Evolutionary conservation across 2,329 filamentous ascomycete genomes (phyloP), one percentile per base, ranked within the genome.

Genomic region (Clonostachys rosea): DNA sequence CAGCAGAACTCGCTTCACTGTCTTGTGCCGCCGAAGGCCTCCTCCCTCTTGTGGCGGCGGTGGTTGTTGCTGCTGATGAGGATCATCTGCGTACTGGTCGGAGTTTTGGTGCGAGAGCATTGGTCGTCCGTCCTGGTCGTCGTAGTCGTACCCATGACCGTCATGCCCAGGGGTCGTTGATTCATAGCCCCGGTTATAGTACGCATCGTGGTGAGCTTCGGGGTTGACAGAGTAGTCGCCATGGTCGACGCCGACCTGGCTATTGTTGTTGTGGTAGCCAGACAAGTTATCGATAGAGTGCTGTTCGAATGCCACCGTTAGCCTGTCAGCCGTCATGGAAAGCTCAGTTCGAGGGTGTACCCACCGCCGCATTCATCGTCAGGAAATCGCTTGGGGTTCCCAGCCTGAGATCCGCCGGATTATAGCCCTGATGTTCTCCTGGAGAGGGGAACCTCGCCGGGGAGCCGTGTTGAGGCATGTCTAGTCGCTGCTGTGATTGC

Each of bases 1-100:
- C 46, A 99, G 71, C 59, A 95, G 85, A n/a, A 99, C 92, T 72
- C 96, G 90, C 70, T 97, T 99, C 43, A 99, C 92, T 0, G 94
- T 99, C 76, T 97, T 99, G 89, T 90, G 97, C 64, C 94, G 81
- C 65, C 89, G 86, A 55, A 97, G 83, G 5, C 79, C 52, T 6
- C 49, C 63, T 17, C 54, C 54, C 9, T 30, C 24, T 30, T 30
- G 24, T 10, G 24, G 24, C 9, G 24, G 24, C 6, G 24, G 24
- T 30, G 8, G 24, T 1, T 73, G 79, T 47, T 52, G 62, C 51
- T 59, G 66, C 20, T 62, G 61, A 33, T 60, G 58, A 10, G 68
- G 67, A 16, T 73, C 65, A 47, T 78, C 77, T 43, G 64, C 61
- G 55, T 75, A 79, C 9, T 46, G 58, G 34, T 75, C 70, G 11